Evolutionary conservation across 148 eudicot genomes (phyloP).

Genomic region (Fallopia convolvulus): DNA sequence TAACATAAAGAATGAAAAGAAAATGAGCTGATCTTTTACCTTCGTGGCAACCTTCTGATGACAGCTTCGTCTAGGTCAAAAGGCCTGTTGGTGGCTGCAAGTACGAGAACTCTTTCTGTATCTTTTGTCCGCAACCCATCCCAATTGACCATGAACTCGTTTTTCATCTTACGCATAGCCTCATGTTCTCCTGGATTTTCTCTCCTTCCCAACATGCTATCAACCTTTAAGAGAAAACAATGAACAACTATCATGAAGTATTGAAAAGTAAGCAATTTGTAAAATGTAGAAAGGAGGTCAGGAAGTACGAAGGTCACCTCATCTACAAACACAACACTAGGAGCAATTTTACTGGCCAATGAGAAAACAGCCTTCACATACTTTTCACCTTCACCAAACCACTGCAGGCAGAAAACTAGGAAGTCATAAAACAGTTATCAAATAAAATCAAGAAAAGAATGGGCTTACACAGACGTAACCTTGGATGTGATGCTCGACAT

Average conservation of each 20-base stretch:
- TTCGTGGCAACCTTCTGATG: constrained; percentile 81
- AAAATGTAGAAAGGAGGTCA: neutral
- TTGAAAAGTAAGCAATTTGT: neutral
- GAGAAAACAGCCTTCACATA: constrained; percentile 98
- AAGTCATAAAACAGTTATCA: constrained; percentile 14
- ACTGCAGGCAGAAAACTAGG: constrained; percentile 35
- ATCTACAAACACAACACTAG: constrained; percentile 94
- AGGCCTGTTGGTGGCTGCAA: constrained; percentile 97
- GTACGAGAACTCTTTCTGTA: constrained; percentile 81
- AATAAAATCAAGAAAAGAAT: constrained; percentile 8
- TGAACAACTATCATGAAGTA: neutral
- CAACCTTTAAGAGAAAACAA: constrained; percentile 44
- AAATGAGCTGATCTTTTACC: constrained; percentile 31
- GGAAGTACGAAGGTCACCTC: constrained; percentile 46
- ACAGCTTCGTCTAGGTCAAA: constrained; percentile 99
- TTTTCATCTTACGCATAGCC: constrained; percentile 98
- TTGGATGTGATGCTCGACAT: constrained; percentile 98
- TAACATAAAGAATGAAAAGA: neutral
- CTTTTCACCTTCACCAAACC: constrained; percentile 99
- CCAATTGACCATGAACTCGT: constrained; percentile 98
- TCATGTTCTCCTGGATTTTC: constrained; percentile 96
- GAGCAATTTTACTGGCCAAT: constrained; percentile 91
- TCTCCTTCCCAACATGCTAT: constrained; percentile 94
- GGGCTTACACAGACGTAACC: constrained; percentile 25
- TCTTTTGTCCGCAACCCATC: constrained; percentile 96